Conservation (phyloP, 192 early-diverging fungal genomes). For the Backusella mclennaniae region DNA sequence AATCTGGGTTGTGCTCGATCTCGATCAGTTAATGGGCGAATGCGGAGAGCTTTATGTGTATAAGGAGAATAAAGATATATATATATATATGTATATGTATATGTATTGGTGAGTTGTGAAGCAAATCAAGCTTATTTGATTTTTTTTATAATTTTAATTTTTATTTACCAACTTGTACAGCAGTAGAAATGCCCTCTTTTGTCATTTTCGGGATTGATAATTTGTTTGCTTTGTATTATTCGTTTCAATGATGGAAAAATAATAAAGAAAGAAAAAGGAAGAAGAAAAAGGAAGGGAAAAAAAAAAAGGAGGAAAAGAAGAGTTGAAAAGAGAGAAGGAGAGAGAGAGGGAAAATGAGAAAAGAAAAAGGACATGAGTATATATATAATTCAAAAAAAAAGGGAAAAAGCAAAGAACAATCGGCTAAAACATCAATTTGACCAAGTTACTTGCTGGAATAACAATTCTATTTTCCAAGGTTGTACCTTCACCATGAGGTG, state of each 20-base stretch:
- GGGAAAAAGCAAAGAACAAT: neutral
- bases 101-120: neutral
- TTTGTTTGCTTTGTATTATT: neutral
- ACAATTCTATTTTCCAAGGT: slow-evolving; percentile 1
- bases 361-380: neutral
- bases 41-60: slow-evolving; percentile 21
- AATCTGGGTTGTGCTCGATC: slow-evolving; percentile 33
- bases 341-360: neutral
- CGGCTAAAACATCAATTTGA: slow-evolving; percentile 2
- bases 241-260: neutral
- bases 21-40: slow-evolving; percentile 27
- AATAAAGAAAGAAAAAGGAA: neutral
- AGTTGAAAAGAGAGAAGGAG: neutral
- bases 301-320: neutral
- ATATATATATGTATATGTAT: too few species aligned
- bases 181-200: slow-evolving; percentile 22
- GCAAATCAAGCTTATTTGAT: neutral
- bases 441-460: slow-evolving; percentile 1
- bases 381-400: neutral
- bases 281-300: neutral
- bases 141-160: neutral
- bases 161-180: slow-evolving; percentile 36
- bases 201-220: slow-evolving; percentile 8
- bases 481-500: neutral
- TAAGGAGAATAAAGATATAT: neutral